Evolutionary conservation across 345 rosid species (phyloP).

Genomic region (Punica granatum): DNA sequence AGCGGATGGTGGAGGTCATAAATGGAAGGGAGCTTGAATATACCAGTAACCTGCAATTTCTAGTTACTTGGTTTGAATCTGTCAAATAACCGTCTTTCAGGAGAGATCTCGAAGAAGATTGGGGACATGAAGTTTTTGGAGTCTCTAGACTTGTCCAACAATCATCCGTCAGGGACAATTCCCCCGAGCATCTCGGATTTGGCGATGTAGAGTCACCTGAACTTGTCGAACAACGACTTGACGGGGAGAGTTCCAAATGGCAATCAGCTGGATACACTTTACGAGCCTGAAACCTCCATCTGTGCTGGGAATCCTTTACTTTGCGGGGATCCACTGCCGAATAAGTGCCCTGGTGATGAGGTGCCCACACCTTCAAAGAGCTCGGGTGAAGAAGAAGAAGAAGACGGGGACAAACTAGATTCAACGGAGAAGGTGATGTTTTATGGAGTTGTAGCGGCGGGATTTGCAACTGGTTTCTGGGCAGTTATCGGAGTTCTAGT

Average conservation of each 20-base stretch:
- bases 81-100: slow-evolving; percentile 16
- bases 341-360: background rate
- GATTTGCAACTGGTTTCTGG: slow-evolving; percentile 8
- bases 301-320: slow-evolving; percentile 2
- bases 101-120: slow-evolving; percentile 13
- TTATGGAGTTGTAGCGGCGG: background rate
- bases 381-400: background rate
- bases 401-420: background rate
- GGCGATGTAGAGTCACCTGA: slow-evolving; percentile 10
- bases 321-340: slow-evolving; percentile 4
- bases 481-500: slow-evolving; percentile 10
- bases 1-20: background rate
- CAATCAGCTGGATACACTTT: slow-evolving; percentile 7
- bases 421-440: background rate
- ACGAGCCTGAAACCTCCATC: background rate
- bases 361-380: background rate
- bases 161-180: slow-evolving; percentile 14
- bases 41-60: background rate
- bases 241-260: slow-evolving; percentile 8
- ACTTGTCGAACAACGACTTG: slow-evolving; percentile 23
- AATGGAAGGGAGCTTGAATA: slow-evolving; percentile 1
- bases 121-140: slow-evolving; percentile 10
- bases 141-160: slow-evolving; percentile 21
- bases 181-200: slow-evolving; percentile 12
- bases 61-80: slow-evolving; percentile 18